phyloP scores from a whole-genome alignment of 768 basidiomycete genomes.

The Filobasidium floriforme region DNA sequence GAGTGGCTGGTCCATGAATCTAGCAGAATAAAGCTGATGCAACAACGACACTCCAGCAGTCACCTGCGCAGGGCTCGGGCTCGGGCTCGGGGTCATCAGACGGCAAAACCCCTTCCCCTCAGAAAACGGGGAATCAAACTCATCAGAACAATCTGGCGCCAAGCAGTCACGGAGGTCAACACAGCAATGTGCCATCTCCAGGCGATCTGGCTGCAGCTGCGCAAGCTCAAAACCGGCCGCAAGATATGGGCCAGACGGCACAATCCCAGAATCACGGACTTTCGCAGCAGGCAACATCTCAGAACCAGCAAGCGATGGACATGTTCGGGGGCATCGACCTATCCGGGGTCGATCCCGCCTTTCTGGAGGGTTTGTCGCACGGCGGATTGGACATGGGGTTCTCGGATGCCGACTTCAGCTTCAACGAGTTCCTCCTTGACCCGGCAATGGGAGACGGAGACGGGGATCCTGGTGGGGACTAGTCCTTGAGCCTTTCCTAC shows the following conservation, averaged over 20 bases:
- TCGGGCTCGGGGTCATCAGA: slow-evolving; percentile 6
- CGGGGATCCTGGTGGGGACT: background rate
- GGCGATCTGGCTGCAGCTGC: slow-evolving; percentile 3
- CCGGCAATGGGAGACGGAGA: slow-evolving; percentile 6
- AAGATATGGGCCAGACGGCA: background rate
- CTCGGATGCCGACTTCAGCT: slow-evolving; percentile 8
- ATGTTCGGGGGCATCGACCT: slow-evolving; percentile 5
- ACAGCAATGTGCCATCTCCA: slow-evolving; percentile 5
- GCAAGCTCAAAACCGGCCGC: background rate
- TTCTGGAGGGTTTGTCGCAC: slow-evolving; percentile 2
- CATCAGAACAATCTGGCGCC: background rate
- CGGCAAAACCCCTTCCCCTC: background rate
- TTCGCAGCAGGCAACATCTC: background rate
- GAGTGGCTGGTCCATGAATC: background rate
- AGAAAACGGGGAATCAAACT: background rate
- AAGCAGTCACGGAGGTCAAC: background rate
- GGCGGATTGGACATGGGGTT: background rate
- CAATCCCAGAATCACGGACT: background rate
- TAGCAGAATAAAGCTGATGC: background rate
- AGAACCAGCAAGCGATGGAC: slow-evolving; percentile 7
- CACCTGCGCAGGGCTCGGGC: background rate
- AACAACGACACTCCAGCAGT: background rate
- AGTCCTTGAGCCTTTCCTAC: no score
- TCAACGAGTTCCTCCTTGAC: slow-evolving; percentile 3
- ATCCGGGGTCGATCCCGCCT: background rate